Conservation (phyloP, 2,329 filamentous ascomycete species). For the Beauveria asiatica region DNA sequence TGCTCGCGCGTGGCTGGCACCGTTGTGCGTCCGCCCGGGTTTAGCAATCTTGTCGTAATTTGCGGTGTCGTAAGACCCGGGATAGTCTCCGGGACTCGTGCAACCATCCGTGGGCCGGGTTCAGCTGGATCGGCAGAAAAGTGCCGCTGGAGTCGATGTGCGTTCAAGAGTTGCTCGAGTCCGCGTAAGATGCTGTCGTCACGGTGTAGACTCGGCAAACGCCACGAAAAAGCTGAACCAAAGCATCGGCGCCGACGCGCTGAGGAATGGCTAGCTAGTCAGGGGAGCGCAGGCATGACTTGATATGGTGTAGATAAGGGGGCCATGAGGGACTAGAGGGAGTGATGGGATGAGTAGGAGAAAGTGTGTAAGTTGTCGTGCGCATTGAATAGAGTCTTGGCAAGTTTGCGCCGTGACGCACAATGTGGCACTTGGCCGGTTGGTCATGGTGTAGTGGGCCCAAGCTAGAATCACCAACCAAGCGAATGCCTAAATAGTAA, state of each 20-base stretch:
- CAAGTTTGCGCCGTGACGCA: constrained; percentile 2
- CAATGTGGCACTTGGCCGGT: not conserved
- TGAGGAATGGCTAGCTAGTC: not conserved
- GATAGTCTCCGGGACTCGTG: not conserved
- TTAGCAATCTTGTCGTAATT: not conserved
- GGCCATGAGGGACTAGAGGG: not conserved
- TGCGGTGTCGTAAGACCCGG: not conserved
- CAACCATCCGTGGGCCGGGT: not conserved
- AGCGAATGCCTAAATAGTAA: too few species aligned
- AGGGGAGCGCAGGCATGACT: not conserved
- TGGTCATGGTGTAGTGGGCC: too few species aligned
- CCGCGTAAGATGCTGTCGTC: constrained; percentile 9
- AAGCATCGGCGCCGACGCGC: constrained; percentile 3
- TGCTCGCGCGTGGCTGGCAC: not conserved
- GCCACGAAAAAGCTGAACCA: not conserved
- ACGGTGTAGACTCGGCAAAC: not conserved
- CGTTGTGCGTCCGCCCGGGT: not conserved
- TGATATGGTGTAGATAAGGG: not conserved
- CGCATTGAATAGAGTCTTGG: not conserved
- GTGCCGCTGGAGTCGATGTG: not conserved
- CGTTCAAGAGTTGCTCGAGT: not conserved
- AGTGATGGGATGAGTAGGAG: not conserved
- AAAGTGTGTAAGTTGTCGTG: not conserved
- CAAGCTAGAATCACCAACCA: too few species aligned
- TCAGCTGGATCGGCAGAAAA: not conserved